A percentile compares a stretch with the other conserved stretches of the same genome.
Conservation (phyloP, 2,329 filamentous ascomycete genomes). For the Pseudocercospora ulei region DNA sequence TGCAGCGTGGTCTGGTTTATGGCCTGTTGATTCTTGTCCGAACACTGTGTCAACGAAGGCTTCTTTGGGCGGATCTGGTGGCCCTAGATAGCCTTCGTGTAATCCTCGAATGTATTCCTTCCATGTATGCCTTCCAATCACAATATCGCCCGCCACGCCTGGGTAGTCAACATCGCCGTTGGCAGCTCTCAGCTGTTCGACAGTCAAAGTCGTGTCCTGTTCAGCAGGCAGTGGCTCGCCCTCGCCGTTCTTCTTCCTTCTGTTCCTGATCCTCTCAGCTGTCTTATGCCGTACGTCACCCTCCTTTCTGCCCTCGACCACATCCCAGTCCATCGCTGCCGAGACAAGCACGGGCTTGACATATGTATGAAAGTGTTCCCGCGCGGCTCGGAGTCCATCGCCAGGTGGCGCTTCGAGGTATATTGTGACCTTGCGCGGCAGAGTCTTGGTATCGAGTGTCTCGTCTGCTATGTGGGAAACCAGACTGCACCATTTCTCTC, state of each 20-base stretch:
- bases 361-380: conserved; percentile 93
- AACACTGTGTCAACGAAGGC: conserved; percentile 7
- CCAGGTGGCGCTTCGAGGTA: conserved; percentile 78
- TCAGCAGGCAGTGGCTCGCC: conserved; percentile 37
- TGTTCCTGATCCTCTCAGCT: conserved; percentile 69
- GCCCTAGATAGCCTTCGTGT: conserved; percentile 93
- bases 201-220: conserved; percentile 46
- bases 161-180: conserved; percentile 61
- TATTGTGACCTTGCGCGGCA: conserved; percentile 76
- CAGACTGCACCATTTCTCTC: conserved; percentile 73
- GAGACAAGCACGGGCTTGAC: conserved; percentile 85
- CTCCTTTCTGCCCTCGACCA: conserved; percentile 80
- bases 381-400: conserved; percentile 71
- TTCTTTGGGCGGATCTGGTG: conserved; percentile 53
- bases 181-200: conserved; percentile 55
- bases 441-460: conserved; percentile 58
- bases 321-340: conserved; percentile 89
- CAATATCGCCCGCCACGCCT: conserved; percentile 70
- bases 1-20: conserved; percentile 20
- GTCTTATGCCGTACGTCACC: conserved; percentile 84
- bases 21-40: conserved; percentile 1
- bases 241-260: conserved; percentile 52
- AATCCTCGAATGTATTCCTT: conserved; percentile 91
- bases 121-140: conserved; percentile 87
- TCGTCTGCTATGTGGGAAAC: conserved; percentile 78